Base-by-base conservation (phyloP, 179 eudicot genomes). In the Corrigiola litoralis region DNA sequence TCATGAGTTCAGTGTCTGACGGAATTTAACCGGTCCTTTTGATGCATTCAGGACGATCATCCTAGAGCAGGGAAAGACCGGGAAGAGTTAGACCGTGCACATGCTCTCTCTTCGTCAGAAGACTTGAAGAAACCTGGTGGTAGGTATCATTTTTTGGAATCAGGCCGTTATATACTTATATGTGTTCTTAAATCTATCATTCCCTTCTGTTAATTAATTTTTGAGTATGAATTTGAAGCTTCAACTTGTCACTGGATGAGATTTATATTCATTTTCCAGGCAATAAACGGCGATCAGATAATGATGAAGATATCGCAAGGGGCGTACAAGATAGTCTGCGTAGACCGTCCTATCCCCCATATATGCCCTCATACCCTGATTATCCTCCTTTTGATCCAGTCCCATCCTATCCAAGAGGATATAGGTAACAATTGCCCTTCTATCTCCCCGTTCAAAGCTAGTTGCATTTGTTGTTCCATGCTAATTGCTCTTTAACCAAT, bases 21-120 rank as follows among this genome's bases (percentile, higher is more conserved):
- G 28, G 28, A 41, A 45, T 16, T 18, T 64, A 29, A 74, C 13
- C 18, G 37, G 18, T 27, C 4, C 31, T 36, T 71, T 24, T 21
- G 45, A 38, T 61, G 69, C 14, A 8, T 21, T 53, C 75, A 94
- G 99, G 95, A 81, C 80, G 94, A 85, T 50, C 87, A 77, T n/a
- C 65, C 87, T 13, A 81, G 82, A 75, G 54, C 85, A 61, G 76
- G 60, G 24, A 86, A 75, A 70, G 89, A 86, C 38, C 78, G 72
- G 42, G 97, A 86, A 72, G 99, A 88, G 58, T 67, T 80, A 70
- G 92, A 90, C 63, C 88, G 79, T 73, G 84, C 90, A 42, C 70
- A 82, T 65, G 87, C 90, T 17, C 90, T 82, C 46, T 87, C 98
- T 62, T 67, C 82, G 78, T 77, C 83, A 46, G 96, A 90, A 70